Conservation (phyloP, 371 early-diverging fungal genomes). For the Coemansia sp. region DNA sequence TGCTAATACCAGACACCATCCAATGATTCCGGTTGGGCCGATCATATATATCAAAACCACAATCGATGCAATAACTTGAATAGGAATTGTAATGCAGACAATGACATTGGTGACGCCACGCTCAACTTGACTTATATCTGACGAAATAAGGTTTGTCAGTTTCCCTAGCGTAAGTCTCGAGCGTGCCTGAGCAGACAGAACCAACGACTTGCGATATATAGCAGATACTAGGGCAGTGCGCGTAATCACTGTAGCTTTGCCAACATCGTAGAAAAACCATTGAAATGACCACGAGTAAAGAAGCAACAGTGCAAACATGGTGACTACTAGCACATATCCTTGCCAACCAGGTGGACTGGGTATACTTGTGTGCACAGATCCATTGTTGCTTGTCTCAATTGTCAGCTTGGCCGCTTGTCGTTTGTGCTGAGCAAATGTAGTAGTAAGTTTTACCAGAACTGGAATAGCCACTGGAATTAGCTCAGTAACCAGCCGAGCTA, state of each 20-base stretch:
- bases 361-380: not conserved
- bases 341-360: slow-evolving; percentile 29
- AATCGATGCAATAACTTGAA: slow-evolving; percentile 70
- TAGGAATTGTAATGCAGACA: slow-evolving; percentile 85
- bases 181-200: slow-evolving; percentile 73
- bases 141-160: slow-evolving; percentile 84
- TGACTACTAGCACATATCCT: slow-evolving; percentile 28
- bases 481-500: slow-evolving; percentile 35
- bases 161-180: slow-evolving; percentile 79
- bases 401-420: slow-evolving; percentile 21
- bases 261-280: slow-evolving; percentile 44
- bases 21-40: slow-evolving; percentile 72
- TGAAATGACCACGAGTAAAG: slow-evolving; percentile 44
- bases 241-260: slow-evolving; percentile 31
- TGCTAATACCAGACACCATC: slow-evolving; percentile 76
- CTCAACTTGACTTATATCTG: slow-evolving; percentile 78
- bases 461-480: slow-evolving; percentile 42
- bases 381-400: not conserved
- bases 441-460: slow-evolving; percentile 33
- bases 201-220: slow-evolving; percentile 81
- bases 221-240: slow-evolving; percentile 41
- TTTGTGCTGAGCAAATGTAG: slow-evolving; percentile 39
- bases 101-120: slow-evolving; percentile 70
- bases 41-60: slow-evolving; percentile 73
- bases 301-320: slow-evolving; percentile 44